Percentiles rank a stretch among this genome's conserved stretches.
These are phyloP conservation scores for Melaleuca alternifolia DNA, from an alignment of 345 rosid genomes.

Conservation along the genomic window DNA sequence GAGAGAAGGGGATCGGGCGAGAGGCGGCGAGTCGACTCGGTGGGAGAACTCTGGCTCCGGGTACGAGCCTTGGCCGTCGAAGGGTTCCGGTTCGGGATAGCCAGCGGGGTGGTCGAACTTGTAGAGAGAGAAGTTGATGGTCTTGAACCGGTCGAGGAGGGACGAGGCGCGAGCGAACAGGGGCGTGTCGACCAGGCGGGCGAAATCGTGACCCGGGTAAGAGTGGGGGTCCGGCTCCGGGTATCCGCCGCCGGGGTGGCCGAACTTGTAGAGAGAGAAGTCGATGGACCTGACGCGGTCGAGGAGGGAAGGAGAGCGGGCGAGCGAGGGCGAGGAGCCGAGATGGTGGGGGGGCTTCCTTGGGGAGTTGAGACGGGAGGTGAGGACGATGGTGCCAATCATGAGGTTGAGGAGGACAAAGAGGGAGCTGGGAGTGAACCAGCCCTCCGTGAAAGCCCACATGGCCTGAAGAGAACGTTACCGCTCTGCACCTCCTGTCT, in stretches of 20 bases:
- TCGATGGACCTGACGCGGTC: conserved; percentile 48
- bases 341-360: conserved; percentile 1
- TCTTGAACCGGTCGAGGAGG: conserved; percentile 35
- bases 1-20: conserved; percentile 36
- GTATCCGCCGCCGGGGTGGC: not conserved
- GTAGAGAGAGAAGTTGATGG: conserved; percentile 30
- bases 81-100: not conserved
- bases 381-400: conserved; percentile 46
- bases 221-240: not conserved
- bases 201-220: not conserved
- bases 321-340: conserved; percentile 5
- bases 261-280: conserved; percentile 26
- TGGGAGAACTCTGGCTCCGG: not conserved
- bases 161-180: conserved; percentile 32
- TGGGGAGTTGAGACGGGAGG: conserved; percentile 29
- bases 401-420: conserved; percentile 54
- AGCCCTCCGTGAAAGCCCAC: conserved; percentile 18
- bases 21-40: not conserved
- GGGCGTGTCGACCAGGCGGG: not conserved
- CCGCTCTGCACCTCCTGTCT: not conserved
- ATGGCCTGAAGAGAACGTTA: not conserved
- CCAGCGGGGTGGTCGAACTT: conserved; percentile 1
- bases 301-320: conserved; percentile 43
- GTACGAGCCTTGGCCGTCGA: not conserved
- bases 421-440: conserved; percentile 45